Evolutionary conservation across 306 rosid genomes (phyloP).

Genomic region (Rosa rugosa): DNA sequence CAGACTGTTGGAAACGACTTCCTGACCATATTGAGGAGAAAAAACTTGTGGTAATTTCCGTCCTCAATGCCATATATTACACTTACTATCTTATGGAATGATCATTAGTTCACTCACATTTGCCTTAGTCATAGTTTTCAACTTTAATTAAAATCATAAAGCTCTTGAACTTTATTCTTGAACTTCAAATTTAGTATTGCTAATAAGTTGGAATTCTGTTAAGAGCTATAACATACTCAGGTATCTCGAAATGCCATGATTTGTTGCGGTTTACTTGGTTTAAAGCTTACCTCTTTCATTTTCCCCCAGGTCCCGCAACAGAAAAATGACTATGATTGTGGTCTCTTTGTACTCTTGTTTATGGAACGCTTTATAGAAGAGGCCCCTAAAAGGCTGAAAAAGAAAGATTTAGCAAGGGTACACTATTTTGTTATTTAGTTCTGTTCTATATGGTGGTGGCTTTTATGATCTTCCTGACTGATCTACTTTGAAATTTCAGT

Average conservation of each 20-base stretch:
- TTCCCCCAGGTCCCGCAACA: slow-evolving; percentile 91
- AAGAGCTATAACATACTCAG: neutral
- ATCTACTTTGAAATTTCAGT: slow-evolving; percentile 45
- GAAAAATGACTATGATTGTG: slow-evolving; percentile 89
- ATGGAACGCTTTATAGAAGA: slow-evolving; percentile 82
- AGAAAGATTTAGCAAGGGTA: slow-evolving; percentile 76
- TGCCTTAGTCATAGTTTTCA: neutral
- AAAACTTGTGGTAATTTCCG: slow-evolving; percentile 44
- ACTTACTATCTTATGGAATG: no score
- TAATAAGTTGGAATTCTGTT: neutral
- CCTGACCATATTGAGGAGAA: slow-evolving; percentile 64
- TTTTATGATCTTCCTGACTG: slow-evolving; percentile 7
- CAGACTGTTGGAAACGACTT: slow-evolving; percentile 64
- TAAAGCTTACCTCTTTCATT: slow-evolving; percentile 9
- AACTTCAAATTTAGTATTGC: neutral
- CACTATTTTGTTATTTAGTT: neutral
- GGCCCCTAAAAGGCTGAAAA: slow-evolving; percentile 74
- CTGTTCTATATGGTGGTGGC: neutral
- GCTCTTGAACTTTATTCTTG: neutral
- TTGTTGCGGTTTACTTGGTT: neutral
- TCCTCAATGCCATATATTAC: neutral
- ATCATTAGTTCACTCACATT: neutral
- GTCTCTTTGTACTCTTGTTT: slow-evolving; percentile 84
- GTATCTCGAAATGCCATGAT: neutral
- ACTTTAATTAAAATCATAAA: neutral